A percentile compares a stretch with the other conserved stretches of the same genome.
Conservation (phyloP, 2,329 filamentous ascomycete species). For the Cryoendolithus antarcticus region DNA sequence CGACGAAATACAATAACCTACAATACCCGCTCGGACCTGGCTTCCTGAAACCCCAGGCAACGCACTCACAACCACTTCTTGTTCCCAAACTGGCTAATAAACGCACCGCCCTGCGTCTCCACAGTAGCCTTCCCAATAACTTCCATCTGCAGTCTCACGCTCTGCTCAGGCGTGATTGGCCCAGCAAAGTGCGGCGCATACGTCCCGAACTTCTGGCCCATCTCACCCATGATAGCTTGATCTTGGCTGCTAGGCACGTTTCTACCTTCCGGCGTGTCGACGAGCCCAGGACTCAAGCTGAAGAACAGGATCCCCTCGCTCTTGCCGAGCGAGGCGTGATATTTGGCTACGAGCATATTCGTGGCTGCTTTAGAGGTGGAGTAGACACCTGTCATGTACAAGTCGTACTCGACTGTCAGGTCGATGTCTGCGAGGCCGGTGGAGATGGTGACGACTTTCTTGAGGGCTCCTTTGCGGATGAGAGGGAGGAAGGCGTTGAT, state of each 20-base stretch:
- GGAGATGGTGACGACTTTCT: slow-evolving; percentile 18
- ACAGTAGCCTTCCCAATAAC: slow-evolving; percentile 30
- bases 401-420: slow-evolving; percentile 10
- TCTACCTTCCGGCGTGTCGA: slow-evolving; percentile 14
- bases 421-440: slow-evolving; percentile 19
- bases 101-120: slow-evolving; percentile 36
- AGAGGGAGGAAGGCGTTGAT: slow-evolving; percentile 18
- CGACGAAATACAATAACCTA: not conserved
- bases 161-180: slow-evolving; percentile 14
- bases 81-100: slow-evolving; percentile 43
- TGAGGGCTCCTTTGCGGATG: slow-evolving; percentile 11
- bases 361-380: slow-evolving; percentile 17
- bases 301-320: slow-evolving; percentile 18
- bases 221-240: slow-evolving; percentile 14
- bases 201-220: slow-evolving; percentile 24
- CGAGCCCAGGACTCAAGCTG: slow-evolving; percentile 16
- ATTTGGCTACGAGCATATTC: slow-evolving; percentile 18
- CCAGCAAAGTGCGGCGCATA: slow-evolving; percentile 21
- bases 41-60: not conserved
- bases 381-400: slow-evolving; percentile 13
- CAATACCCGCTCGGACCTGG: not conserved
- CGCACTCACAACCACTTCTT: slow-evolving; percentile 23
- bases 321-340: slow-evolving; percentile 14
- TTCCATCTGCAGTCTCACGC: slow-evolving; percentile 19
- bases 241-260: slow-evolving; percentile 2